Conservation (phyloP, 2,329 filamentous ascomycete genomes). For the Thelonectria rubi region DNA sequence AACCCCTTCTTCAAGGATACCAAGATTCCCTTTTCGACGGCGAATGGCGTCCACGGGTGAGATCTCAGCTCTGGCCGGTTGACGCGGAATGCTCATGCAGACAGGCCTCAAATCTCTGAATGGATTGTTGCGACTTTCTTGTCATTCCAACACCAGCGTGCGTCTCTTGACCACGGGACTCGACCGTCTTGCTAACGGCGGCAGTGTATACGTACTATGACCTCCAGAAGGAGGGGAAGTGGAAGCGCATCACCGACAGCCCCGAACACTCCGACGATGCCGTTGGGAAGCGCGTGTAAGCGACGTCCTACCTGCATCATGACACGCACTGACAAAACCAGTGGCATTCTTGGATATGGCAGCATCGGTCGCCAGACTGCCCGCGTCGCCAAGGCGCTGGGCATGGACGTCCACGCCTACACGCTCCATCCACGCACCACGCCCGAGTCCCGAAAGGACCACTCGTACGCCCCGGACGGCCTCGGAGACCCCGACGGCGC, state of each 20-base stretch:
- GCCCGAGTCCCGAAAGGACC: constrained; percentile 69
- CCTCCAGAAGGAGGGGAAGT: constrained; percentile 54
- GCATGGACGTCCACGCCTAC: constrained; percentile 78
- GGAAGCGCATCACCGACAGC: constrained; percentile 47
- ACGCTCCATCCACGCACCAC: constrained; percentile 76
- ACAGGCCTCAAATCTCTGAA: constrained; percentile 64
- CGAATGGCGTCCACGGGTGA: constrained; percentile 67
- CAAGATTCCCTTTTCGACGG: constrained; percentile 61
- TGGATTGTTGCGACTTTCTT: constrained; percentile 65
- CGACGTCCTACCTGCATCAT: background rate
- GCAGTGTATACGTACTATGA: constrained; percentile 57
- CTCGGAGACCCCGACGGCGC: constrained; percentile 64
- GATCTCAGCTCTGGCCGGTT: constrained; percentile 14
- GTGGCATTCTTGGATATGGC: constrained; percentile 64
- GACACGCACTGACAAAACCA: constrained; percentile 30
- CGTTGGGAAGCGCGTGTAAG: constrained; percentile 60
- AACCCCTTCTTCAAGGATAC: constrained; percentile 60
- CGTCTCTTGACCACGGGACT: constrained; percentile 29
- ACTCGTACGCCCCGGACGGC: constrained; percentile 72
- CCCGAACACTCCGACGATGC: constrained; percentile 51
- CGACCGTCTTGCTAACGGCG: background rate
- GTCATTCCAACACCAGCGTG: constrained; percentile 58
- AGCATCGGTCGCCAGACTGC: constrained; percentile 63
- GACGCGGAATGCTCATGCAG: background rate
- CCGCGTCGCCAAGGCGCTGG: constrained; percentile 69